Percentiles rank a stretch among this genome's conserved stretches.
Evolutionary conservation across 768 basidiomycete genomes (phyloP).

Genomic region (Gloeophyllum trabeum): DNA sequence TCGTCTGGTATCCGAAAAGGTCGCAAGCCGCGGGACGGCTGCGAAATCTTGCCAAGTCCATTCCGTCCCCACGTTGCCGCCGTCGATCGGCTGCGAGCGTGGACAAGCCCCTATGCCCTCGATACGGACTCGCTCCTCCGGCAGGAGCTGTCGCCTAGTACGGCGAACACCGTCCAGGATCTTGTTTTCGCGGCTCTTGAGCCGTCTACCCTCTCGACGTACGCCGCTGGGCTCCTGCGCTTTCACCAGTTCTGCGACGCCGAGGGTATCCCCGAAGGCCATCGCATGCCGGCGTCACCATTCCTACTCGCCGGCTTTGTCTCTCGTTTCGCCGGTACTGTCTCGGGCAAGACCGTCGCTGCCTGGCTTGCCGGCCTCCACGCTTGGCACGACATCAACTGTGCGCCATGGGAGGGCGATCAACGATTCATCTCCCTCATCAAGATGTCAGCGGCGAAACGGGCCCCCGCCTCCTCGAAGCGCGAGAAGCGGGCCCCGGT

Average conservation of each 20-base stretch:
- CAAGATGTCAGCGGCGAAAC: conserved; percentile 17
- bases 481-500: conserved; percentile 18
- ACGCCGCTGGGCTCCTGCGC: conserved; percentile 23
- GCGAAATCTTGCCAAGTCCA: neutral
- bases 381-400: conserved; percentile 37
- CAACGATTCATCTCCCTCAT: conserved; percentile 12
- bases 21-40: too few species aligned
- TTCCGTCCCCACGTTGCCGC: conserved; percentile 11
- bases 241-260: conserved; percentile 30
- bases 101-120: too few species aligned
- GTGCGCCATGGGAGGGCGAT: conserved; percentile 21
- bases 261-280: conserved; percentile 17
- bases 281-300: conserved; percentile 16
- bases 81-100: too few species aligned
- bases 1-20: too few species aligned
- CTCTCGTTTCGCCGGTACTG: conserved; percentile 14
- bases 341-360: conserved; percentile 18
- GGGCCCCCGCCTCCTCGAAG: conserved; percentile 19
- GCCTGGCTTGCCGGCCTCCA: conserved; percentile 27
- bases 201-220: conserved; percentile 18
- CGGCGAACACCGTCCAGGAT: conserved; percentile 12
- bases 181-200: conserved; percentile 19
- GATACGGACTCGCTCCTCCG: too few species aligned
- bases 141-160: too few species aligned
- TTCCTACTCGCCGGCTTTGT: conserved; percentile 15